phyloP scores from a whole-genome alignment of 2,329 filamentous ascomycete species.

The Tolypocladium pustulatum region DNA sequence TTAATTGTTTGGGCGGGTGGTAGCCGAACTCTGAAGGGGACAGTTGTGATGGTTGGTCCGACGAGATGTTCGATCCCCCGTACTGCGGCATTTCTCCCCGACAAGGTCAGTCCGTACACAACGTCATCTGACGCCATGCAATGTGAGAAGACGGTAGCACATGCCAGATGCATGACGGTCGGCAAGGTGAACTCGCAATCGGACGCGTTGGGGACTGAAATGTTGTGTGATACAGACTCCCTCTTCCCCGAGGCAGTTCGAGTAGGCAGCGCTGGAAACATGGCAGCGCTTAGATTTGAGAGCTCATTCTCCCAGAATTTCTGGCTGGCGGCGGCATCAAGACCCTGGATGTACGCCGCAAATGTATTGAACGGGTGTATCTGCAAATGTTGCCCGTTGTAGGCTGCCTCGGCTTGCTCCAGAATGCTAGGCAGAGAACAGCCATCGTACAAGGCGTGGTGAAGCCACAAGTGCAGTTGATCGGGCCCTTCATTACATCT shows the following conservation, averaged over 20 bases:
- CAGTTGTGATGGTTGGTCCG: slow-evolving; percentile 16
- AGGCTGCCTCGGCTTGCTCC: slow-evolving; percentile 12
- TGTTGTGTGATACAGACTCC: neutral
- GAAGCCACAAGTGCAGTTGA: slow-evolving; percentile 15
- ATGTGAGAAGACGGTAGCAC: slow-evolving; percentile 2
- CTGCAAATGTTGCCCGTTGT: slow-evolving; percentile 1
- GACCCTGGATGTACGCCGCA: slow-evolving; percentile 3
- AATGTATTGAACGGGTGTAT: slow-evolving; percentile 2
- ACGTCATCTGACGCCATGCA: slow-evolving; percentile 2
- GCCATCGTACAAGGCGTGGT: slow-evolving; percentile 29
- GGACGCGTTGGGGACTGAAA: neutral
- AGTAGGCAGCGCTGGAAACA: neutral
- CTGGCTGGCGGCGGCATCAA: neutral
- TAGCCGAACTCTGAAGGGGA: slow-evolving; percentile 4
- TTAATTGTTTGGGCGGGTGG: neutral
- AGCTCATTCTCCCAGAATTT: slow-evolving; percentile 1
- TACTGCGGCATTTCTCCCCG: slow-evolving; percentile 6
- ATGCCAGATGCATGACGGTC: slow-evolving; percentile 9
- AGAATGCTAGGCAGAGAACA: slow-evolving; percentile 18
- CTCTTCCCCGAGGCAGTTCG: neutral
- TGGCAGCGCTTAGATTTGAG: neutral
- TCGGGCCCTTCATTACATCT: neutral
- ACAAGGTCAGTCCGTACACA: slow-evolving; percentile 4
- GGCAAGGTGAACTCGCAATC: slow-evolving; percentile 26
- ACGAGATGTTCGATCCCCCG: slow-evolving; percentile 1